A percentile compares a stretch with the other conserved stretches of the same genome.
phyloP scores from a whole-genome alignment of 2,329 filamentous ascomycete species.

The Claviceps monticola region DNA sequence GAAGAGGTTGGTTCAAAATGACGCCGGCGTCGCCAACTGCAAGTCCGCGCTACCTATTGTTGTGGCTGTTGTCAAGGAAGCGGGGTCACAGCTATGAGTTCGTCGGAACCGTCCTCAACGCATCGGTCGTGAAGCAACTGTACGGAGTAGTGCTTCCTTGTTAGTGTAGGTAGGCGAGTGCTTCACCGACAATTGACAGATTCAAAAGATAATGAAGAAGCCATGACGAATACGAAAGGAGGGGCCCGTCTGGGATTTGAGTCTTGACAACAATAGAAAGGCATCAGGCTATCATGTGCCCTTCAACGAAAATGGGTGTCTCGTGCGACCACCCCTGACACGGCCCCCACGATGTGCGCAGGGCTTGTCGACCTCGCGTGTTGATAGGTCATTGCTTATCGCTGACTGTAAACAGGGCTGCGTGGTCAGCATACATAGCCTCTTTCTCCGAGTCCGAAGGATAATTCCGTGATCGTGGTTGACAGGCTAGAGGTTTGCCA shows the following conservation, averaged over 20 bases:
- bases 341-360: not conserved
- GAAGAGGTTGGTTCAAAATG: not conserved
- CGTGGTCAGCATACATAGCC: not conserved
- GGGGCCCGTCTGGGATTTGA: not conserved
- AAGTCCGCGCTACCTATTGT: not conserved
- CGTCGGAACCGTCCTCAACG: not conserved
- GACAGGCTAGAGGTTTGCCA: no score
- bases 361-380: not conserved
- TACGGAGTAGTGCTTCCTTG: not conserved
- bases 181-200: not conserved
- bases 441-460: not conserved
- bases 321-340: not conserved
- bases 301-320: not conserved
- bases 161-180: not conserved
- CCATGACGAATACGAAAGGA: not conserved
- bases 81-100: not conserved
- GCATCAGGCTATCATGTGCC: constrained; percentile 1
- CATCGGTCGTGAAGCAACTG: not conserved
- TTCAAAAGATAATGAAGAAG: not conserved
- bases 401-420: constrained; percentile 1
- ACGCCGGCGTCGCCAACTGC: not conserved
- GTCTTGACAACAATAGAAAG: not conserved
- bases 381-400: not conserved
- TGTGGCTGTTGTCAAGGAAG: not conserved
- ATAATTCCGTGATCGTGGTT: not conserved